Base-by-base conservation (phyloP, 2,329 filamentous ascomycete species). In the Domatiomyces catenatus region DNA sequence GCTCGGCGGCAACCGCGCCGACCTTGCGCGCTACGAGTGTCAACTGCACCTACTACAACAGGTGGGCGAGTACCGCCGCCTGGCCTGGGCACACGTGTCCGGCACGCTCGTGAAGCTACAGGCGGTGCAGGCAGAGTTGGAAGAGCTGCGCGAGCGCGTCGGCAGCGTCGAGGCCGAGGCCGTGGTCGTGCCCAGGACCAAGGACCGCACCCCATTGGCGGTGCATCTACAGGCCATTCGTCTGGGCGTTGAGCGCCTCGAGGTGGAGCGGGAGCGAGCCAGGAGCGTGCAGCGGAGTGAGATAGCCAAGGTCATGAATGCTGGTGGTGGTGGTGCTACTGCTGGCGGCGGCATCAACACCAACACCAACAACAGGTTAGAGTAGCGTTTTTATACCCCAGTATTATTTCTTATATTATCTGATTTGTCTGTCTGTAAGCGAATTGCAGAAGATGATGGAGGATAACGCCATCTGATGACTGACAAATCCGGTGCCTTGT, bases 201-300 rank as follows among this genome's bases (percentile, higher is more conserved):
- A 53, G 15, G 64, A 67, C 2, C 68, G 71, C 24, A 71, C 86
- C 8, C 83, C 84, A 2, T 68, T 92, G 3, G 75, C 75, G 48
- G 80, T 86, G 43, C 84, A 92, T 61, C 80, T 92, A 42, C 80
- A 86, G 57, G 81, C 79, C 50, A 87, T 92, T 54, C 74, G 83
- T 51, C 70, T 78, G 47, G 83, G 83, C 0, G 78, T 89, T 1
- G 82, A 88, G 64, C 72, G 86, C 55, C 67, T 92, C 53, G 80
- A 86, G 62, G 66, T 69, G 19, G 79, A 81, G 46, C 72, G 84
- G 52, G 72, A 75, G 43, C 75, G 77, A 54, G 75, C 79, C 17
- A 69, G 76, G 49, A 73, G 70, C 26, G 66, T 77, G 15, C 80
- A 84, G 68, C 72, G 78, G 43, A 76, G 82, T 32, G 68, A 74